Evolutionary conservation across 176 grass and related monocot species (phyloP).

Genomic region (Echinochloa phyllopogon): DNA sequence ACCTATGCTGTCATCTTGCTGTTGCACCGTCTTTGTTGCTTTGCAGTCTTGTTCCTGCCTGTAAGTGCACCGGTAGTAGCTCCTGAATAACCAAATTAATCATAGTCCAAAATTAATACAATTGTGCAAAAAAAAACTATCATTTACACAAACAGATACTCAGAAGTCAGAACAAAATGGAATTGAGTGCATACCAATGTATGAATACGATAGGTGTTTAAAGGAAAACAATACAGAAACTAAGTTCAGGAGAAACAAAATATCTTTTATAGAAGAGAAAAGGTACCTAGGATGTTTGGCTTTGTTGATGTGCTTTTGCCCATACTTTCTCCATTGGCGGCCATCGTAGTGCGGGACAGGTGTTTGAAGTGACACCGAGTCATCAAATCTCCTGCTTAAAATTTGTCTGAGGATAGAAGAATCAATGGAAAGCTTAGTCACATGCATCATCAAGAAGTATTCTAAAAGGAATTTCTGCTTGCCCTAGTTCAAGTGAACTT

Average conservation of each 20-base stretch:
- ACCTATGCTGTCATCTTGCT: conserved; percentile 4
- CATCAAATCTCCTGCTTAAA: conserved; percentile 42
- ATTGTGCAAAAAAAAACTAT: not conserved
- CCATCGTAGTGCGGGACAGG: conserved; percentile 52
- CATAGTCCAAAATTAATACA: not conserved
- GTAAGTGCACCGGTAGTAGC: conserved; percentile 58
- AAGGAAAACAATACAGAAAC: not conserved
- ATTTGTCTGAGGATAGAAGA: not conserved
- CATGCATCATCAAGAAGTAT: not conserved
- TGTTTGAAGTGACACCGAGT: conserved; percentile 32
- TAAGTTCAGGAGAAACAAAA: not conserved
- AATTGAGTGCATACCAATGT: not conserved
- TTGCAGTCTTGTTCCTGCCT: conserved; percentile 50
- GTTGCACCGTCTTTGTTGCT: conserved; percentile 63
- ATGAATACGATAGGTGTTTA: not conserved
- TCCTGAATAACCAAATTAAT: conserved; percentile 35
- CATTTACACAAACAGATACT: not conserved
- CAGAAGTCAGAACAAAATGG: no score
- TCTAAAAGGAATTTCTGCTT: not conserved
- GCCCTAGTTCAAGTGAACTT: not conserved
- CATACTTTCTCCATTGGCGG: conserved; percentile 61
- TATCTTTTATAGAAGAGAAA: not conserved
- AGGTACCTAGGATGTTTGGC: conserved; percentile 44
- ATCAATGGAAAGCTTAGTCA: not conserved
- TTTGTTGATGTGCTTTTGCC: conserved; percentile 56